These are phyloP conservation scores for Acanthochlamys bracteata DNA, from an alignment of 106 monocot genomes.

Conservation along the genomic window DNA sequence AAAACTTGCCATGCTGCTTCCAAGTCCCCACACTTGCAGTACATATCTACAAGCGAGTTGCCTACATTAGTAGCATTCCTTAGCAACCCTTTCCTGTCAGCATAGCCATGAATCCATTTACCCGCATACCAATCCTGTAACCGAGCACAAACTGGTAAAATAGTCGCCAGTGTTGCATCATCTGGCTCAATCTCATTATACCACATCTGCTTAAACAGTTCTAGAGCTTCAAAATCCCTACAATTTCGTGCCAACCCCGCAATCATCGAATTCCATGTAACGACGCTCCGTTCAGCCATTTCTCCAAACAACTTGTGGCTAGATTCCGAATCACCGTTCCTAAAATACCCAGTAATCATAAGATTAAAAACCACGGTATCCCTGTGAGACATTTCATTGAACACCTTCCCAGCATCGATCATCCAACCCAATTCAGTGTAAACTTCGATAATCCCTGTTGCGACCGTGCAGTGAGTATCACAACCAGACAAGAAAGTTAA, in stretches of 20 bases:
- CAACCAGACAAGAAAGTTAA: slow-evolving; percentile 3
- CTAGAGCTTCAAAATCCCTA: slow-evolving; percentile 10
- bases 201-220: slow-evolving; percentile 22
- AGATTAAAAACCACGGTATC: slow-evolving; percentile 10
- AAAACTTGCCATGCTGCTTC: slow-evolving; percentile 11
- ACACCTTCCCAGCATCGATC: background rate
- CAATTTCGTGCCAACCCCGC: slow-evolving; percentile 4
- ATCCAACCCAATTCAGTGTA: slow-evolving; percentile 5
- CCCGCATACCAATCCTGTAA: slow-evolving; percentile 10
- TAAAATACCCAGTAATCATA: slow-evolving; percentile 4
- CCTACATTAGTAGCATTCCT: slow-evolving; percentile 8
- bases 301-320: background rate
- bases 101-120: slow-evolving; percentile 18
- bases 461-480: slow-evolving; percentile 2
- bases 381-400: slow-evolving; percentile 8
- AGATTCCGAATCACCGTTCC: background rate
- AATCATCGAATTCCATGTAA: slow-evolving; percentile 34
- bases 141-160: slow-evolving; percentile 19
- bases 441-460: slow-evolving; percentile 7
- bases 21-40: slow-evolving; percentile 29
- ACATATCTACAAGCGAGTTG: slow-evolving; percentile 27
- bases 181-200: slow-evolving; percentile 9
- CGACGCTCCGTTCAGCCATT: slow-evolving; percentile 6
- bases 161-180: slow-evolving; percentile 24
- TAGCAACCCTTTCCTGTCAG: slow-evolving; percentile 1